Percentiles rank a stretch among this genome's conserved stretches.
phyloP scores from a whole-genome alignment of 768 basidiomycete genomes.

The Erythrobasidium yunnanense region DNA sequence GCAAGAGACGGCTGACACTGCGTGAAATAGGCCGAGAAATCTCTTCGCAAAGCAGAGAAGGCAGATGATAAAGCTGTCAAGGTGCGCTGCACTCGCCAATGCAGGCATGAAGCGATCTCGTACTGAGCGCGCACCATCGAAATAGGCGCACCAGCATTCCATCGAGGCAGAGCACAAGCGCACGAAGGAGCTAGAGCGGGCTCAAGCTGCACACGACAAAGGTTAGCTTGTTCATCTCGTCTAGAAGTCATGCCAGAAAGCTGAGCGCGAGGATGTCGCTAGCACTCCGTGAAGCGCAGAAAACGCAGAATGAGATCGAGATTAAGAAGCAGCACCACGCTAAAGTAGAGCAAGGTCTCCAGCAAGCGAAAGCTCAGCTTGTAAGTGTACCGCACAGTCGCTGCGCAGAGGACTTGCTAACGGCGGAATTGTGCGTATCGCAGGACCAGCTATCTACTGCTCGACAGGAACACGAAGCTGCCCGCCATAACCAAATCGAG shows the following conservation, averaged over 20 bases:
- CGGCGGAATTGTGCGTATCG: not conserved
- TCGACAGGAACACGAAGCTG: not conserved
- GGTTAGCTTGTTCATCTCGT: not conserved
- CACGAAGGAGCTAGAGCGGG: slow-evolving; percentile 22
- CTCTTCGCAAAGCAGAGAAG: slow-evolving; percentile 18
- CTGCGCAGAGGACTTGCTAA: not conserved
- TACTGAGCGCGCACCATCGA: too few relatives aligned
- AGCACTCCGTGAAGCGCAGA: slow-evolving; percentile 12
- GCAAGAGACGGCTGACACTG: not conserved
- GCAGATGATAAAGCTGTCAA: slow-evolving; percentile 20
- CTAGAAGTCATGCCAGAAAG: not conserved
- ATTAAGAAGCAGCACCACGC: slow-evolving; percentile 24
- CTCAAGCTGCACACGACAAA: slow-evolving; percentile 22
- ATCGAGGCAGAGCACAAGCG: not conserved
- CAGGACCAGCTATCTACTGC: slow-evolving; percentile 16
- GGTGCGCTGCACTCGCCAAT: too few relatives aligned
- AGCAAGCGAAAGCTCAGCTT: slow-evolving; percentile 7
- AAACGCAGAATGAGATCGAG: not conserved
- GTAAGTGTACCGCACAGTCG: not conserved
- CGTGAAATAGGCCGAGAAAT: slow-evolving; percentile 5
- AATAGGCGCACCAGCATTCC: not conserved
- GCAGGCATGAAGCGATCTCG: too few relatives aligned
- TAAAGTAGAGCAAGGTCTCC: not conserved
- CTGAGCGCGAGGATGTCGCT: not conserved
- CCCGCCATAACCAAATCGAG: not conserved